These are phyloP conservation scores for Coemansia javaensis DNA, from an alignment of 192 early-diverging fungal species.

Conservation along the genomic window DNA sequence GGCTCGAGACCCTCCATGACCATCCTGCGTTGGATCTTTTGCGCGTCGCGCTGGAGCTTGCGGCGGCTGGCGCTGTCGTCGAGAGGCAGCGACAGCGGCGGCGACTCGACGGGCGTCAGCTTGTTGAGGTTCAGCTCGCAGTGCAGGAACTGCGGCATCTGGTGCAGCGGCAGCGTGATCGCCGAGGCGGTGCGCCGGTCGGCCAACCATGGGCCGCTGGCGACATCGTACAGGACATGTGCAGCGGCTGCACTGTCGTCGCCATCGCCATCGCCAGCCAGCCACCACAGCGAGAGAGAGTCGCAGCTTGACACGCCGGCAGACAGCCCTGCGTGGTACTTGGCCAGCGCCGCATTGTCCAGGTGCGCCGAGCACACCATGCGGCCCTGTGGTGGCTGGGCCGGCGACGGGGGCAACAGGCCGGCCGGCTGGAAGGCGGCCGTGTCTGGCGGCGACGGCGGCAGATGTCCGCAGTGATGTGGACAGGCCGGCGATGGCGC, in stretches of 20 bases:
- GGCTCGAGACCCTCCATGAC: conserved; percentile 34
- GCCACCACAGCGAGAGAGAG: conserved; percentile 28
- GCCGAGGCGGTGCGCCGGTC: conserved; percentile 8
- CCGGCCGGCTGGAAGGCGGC: not conserved
- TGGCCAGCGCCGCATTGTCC: conserved; percentile 14
- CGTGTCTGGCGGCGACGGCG: conserved; percentile 27
- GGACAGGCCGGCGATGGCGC: not conserved
- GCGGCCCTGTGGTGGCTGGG: not conserved
- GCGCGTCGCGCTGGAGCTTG: conserved; percentile 19
- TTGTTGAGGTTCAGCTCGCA: conserved; percentile 41
- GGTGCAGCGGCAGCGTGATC: conserved; percentile 9
- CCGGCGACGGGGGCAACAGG: too few species aligned
- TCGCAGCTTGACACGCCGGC: conserved; percentile 18
- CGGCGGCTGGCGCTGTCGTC: conserved; percentile 12
- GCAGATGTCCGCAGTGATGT: not conserved
- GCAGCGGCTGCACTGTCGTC: not conserved
- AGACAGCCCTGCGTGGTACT: conserved; percentile 20
- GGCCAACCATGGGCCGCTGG: conserved; percentile 40
- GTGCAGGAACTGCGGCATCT: conserved; percentile 36
- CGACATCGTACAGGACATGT: conserved; percentile 11
- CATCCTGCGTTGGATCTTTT: conserved; percentile 40
- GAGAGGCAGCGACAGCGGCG: conserved; percentile 4
- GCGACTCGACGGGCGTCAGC: conserved; percentile 3
- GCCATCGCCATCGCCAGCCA: not conserved
- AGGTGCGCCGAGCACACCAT: conserved; percentile 13